Conservation (phyloP, 164 flowering plant species). For the Magnolia officinalis region DNA sequence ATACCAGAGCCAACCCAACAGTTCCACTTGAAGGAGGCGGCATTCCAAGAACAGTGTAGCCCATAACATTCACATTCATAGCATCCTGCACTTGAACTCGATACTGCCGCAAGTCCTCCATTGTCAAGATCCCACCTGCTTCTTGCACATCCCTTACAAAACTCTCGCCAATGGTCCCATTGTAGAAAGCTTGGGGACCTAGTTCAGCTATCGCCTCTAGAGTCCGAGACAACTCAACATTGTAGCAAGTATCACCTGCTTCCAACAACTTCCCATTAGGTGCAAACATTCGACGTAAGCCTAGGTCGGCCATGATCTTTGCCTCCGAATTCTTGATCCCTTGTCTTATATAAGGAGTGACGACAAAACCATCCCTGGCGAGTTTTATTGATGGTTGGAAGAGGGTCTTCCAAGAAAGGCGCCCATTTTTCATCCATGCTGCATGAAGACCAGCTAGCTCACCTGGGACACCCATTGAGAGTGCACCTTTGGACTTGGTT, state of each 20-base stretch:
- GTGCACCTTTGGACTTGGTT: constrained; percentile 54
- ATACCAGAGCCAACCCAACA: constrained; percentile 68
- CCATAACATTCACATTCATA: constrained; percentile 55
- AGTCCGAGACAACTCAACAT: constrained; percentile 58
- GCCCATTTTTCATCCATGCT: constrained; percentile 78
- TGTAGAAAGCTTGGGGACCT: constrained; percentile 76
- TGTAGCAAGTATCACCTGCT: constrained; percentile 73
- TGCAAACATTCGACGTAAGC: constrained; percentile 62
- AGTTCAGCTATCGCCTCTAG: constrained; percentile 64
- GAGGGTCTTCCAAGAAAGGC: constrained; percentile 68
- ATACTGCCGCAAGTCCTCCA: constrained; percentile 83
- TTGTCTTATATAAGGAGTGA: constrained; percentile 48
- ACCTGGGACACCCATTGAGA: constrained; percentile 89
- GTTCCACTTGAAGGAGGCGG: constrained; percentile 99
- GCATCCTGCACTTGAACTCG: constrained; percentile 60
- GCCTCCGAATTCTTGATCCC: constrained; percentile 12
- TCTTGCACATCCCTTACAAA: constrained; percentile 66
- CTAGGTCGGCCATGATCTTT: constrained; percentile 55
- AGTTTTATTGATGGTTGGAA: constrained; percentile 73
- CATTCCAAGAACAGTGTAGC: constrained; percentile 80
- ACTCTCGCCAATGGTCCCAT: constrained; percentile 68
- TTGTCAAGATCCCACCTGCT: constrained; percentile 85
- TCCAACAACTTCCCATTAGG: constrained; percentile 60
- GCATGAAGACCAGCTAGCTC: constrained; percentile 87
- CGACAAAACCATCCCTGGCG: constrained; percentile 66